Percentiles rank a stretch among this genome's conserved stretches.
phyloP scores from a whole-genome alignment of 371 early-diverging fungal genomes.

The Actinomortierella wolfii region DNA sequence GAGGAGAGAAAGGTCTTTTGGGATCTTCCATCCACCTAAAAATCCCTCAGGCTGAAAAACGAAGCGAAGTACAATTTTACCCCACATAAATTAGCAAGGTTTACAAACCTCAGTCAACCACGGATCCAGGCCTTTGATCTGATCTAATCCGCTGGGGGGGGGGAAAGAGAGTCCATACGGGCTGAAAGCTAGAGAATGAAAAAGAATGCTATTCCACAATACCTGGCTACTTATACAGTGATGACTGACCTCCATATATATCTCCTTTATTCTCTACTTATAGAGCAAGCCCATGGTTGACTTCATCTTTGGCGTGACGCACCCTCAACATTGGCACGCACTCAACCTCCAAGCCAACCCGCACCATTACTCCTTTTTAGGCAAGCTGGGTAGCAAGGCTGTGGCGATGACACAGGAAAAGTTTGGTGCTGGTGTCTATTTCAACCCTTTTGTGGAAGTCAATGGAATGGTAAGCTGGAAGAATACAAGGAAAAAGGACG shows the following conservation, averaged over 20 bases:
- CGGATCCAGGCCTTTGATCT: background rate
- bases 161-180: background rate
- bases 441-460: slow-evolving; percentile 90
- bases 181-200: too few relatives aligned
- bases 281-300: slow-evolving; percentile 86
- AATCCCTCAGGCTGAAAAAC: too few relatives aligned
- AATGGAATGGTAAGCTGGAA: slow-evolving; percentile 72
- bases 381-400: slow-evolving; percentile 69
- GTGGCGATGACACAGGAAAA: slow-evolving; percentile 81
- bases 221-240: too few relatives aligned
- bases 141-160: slow-evolving; percentile 5
- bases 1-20: too few relatives aligned
- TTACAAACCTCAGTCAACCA: too few relatives aligned
- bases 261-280: background rate
- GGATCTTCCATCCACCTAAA: too few relatives aligned
- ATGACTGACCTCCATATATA: background rate
- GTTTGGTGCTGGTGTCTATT: slow-evolving; percentile 93
- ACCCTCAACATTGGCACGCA: slow-evolving; percentile 96
- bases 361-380: slow-evolving; percentile 86
- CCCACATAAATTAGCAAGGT: too few relatives aligned
- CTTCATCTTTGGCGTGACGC: slow-evolving; percentile 94
- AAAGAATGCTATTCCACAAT: too few relatives aligned
- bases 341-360: slow-evolving; percentile 90
- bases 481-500: background rate
- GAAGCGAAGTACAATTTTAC: background rate